Conservation (phyloP, 2,329 filamentous ascomycete genomes). For the Knufia petricola region DNA sequence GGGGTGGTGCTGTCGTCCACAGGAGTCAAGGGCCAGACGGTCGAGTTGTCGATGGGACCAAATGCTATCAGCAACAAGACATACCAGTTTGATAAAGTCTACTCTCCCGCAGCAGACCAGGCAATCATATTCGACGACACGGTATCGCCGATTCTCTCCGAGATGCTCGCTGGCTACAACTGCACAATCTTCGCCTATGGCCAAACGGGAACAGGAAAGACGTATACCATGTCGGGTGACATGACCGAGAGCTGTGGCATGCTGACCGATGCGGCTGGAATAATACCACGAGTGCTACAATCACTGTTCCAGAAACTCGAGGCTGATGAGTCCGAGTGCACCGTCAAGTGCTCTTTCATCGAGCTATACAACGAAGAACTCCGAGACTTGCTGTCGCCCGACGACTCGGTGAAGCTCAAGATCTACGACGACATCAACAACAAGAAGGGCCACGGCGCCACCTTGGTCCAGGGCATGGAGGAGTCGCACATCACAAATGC, state of each 20-base stretch:
- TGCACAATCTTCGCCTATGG: constrained; percentile 99
- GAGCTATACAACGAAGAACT: constrained; percentile 98
- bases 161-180: constrained; percentile 94
- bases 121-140: constrained; percentile 91
- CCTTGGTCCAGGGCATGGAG: constrained; percentile 94
- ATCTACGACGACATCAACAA: constrained; percentile 87
- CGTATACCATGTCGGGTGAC: constrained; percentile 98
- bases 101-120: constrained; percentile 89
- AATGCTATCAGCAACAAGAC: constrained; percentile 91
- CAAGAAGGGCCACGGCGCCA: constrained; percentile 73
- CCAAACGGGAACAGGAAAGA: constrained; percentile 96
- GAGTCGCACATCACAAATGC: constrained; percentile 86
- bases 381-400: constrained; percentile 72
- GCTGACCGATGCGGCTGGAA: constrained; percentile 82
- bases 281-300: constrained; percentile 85
- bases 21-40: constrained; percentile 72
- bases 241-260: constrained; percentile 81
- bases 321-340: constrained; percentile 66
- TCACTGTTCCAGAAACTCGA: constrained; percentile 79
- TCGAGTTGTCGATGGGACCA: constrained; percentile 85
- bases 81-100: constrained; percentile 95
- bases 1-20: constrained; percentile 83
- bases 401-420: constrained; percentile 80
- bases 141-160: constrained; percentile 82
- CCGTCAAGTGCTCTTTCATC: constrained; percentile 96